Conservation (phyloP, 331 rosid genomes). For the Pyracantha coccinea region DNA sequence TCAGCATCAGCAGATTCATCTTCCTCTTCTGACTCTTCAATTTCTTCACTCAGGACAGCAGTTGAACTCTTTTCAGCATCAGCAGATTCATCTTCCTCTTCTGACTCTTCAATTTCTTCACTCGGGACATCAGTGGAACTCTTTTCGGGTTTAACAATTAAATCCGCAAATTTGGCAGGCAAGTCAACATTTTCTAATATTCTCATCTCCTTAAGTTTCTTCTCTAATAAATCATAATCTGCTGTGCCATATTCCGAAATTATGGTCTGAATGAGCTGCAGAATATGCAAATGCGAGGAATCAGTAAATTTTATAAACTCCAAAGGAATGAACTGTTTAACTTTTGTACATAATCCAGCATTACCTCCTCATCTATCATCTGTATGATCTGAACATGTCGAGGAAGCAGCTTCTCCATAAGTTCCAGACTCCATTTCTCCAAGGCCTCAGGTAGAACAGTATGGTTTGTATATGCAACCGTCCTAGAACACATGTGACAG, state of each 20-base stretch:
- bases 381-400: slow-evolving; percentile 89
- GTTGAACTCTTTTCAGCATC: slow-evolving; percentile 26
- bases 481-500: slow-evolving; percentile 35
- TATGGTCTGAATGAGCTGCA: slow-evolving; percentile 69
- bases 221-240: slow-evolving; percentile 51
- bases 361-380: slow-evolving; percentile 93
- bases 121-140: slow-evolving; percentile 11
- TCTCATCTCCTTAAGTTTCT: slow-evolving; percentile 85
- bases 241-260: slow-evolving; percentile 58
- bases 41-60: slow-evolving; percentile 22
- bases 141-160: slow-evolving; percentile 48
- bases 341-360: slow-evolving; percentile 6
- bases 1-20: not conserved
- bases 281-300: slow-evolving; percentile 24
- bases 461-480: slow-evolving; percentile 97
- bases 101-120: slow-evolving; percentile 30
- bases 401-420: slow-evolving; percentile 87
- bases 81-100: slow-evolving; percentile 18
- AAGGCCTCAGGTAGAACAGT: slow-evolving; percentile 99
- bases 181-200: slow-evolving; percentile 85
- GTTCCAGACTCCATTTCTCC: slow-evolving; percentile 96
- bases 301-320: not conserved
- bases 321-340: not conserved
- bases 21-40: slow-evolving; percentile 30
- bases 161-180: slow-evolving; percentile 55